phyloP scores from a whole-genome alignment of 2,329 filamentous ascomycete species.

The Alternaria triticina region DNA sequence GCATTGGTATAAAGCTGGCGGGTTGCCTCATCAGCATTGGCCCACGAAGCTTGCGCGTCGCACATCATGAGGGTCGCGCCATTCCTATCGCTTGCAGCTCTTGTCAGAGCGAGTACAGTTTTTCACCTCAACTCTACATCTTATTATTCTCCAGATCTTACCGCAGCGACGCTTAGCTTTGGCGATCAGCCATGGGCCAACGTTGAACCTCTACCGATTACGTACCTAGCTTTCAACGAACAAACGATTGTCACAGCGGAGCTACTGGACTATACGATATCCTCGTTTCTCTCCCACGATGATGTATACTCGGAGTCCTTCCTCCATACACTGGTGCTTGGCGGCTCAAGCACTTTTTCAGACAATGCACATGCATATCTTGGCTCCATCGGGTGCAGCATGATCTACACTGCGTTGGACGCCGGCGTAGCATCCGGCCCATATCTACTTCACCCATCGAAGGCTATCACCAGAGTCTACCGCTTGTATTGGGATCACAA shows the following conservation, averaged over 20 bases:
- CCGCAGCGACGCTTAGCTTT: background rate
- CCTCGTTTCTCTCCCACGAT: background rate
- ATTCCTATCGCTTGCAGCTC: background rate
- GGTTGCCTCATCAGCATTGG: background rate
- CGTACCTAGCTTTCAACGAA: background rate
- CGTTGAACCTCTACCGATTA: constrained; percentile 2
- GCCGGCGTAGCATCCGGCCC: constrained; percentile 6
- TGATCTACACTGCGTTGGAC: constrained; percentile 1
- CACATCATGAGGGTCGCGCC: background rate
- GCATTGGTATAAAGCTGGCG: background rate
- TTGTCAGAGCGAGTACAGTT: background rate
- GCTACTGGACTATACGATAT: background rate
- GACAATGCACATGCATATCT: constrained; percentile 1
- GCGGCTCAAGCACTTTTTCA: background rate
- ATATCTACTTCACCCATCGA: constrained; percentile 14
- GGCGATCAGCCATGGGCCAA: background rate
- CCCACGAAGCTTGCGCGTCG: background rate
- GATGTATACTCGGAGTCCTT: constrained; percentile 15
- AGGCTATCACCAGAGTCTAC: constrained; percentile 14
- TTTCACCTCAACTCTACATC: constrained; percentile 10
- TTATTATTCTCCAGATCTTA: constrained; percentile 4
- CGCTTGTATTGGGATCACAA: constrained; percentile 18
- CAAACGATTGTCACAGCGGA: background rate
- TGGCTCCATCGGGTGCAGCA: constrained; percentile 2
- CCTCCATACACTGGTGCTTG: constrained; percentile 11